A percentile compares a stretch with the other conserved stretches of the same genome.
Evolutionary conservation across 2,329 filamentous ascomycete genomes (phyloP).

Genomic region (Thelonectria olida): DNA sequence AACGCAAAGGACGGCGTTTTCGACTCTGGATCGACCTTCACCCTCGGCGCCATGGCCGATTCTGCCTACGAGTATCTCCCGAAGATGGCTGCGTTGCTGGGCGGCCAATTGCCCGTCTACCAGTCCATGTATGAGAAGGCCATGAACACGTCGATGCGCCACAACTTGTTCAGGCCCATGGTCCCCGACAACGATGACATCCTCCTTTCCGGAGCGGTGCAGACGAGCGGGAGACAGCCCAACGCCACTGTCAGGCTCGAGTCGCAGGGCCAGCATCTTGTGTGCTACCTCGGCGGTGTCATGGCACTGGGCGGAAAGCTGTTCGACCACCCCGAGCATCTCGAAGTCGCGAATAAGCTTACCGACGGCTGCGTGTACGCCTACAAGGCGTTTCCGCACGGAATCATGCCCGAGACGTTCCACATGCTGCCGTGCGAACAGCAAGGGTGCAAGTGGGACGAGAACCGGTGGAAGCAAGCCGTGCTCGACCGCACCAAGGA

Average conservation of each 20-base stretch:
- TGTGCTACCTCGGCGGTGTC: conserved; percentile 62
- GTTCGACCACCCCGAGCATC: conserved; percentile 50
- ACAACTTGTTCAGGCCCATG: conserved; percentile 72
- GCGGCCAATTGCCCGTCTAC: conserved; percentile 64
- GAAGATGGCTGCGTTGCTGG: conserved; percentile 80
- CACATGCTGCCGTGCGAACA: conserved; percentile 51
- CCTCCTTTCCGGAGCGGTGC: conserved; percentile 59
- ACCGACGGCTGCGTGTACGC: conserved; percentile 62
- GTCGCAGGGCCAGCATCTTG: conserved; percentile 53
- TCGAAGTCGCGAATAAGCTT: conserved; percentile 55
- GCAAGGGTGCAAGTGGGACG: conserved; percentile 49
- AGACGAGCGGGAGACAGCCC: conserved; percentile 31
- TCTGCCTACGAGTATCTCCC: conserved; percentile 84
- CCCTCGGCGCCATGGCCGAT: conserved; percentile 59
- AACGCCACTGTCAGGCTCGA: conserved; percentile 41
- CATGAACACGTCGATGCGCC: conserved; percentile 62
- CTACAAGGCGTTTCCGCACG: conserved; percentile 57
- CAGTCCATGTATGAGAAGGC: conserved; percentile 64
- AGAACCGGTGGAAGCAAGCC: conserved; percentile 47
- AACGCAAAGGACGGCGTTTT: conserved; percentile 36
- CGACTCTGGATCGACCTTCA: conserved; percentile 49
- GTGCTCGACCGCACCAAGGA: conserved; percentile 34
- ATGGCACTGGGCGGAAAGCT: conserved; percentile 59
- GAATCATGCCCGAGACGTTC: conserved; percentile 63
- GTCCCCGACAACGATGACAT: conserved; percentile 62